Conservation (phyloP, 148 eudicot genomes). For the Drosera capensis region DNA sequence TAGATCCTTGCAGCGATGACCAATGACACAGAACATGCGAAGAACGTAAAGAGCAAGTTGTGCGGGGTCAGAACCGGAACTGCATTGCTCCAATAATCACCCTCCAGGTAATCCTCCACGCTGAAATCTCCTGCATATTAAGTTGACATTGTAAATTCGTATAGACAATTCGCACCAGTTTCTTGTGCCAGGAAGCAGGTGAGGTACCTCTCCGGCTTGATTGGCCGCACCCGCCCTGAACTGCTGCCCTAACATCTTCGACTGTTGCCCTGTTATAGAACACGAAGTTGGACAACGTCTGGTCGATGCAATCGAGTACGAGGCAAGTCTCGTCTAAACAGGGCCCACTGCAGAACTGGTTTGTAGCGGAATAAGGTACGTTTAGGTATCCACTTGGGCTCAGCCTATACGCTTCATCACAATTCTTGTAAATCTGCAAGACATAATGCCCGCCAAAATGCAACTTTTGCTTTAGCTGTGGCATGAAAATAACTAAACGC, state of each 20-base stretch:
- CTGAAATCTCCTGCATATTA: slow-evolving; percentile 29
- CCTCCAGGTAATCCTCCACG: slow-evolving; percentile 19
- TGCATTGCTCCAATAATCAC: slow-evolving; percentile 20
- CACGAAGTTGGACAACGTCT: slow-evolving; percentile 17
- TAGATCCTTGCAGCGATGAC: slow-evolving; percentile 3
- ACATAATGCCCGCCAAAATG: not conserved
- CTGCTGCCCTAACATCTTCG: slow-evolving; percentile 15
- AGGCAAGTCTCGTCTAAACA: slow-evolving; percentile 35
- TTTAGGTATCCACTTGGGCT: slow-evolving; percentile 35
- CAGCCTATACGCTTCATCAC: slow-evolving; percentile 32
- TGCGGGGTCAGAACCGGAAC: slow-evolving; percentile 11
- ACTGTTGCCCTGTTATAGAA: slow-evolving; percentile 47
- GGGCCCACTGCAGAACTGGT: slow-evolving; percentile 41
- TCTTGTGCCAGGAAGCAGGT: too few species aligned
- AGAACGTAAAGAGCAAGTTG: slow-evolving; percentile 7
- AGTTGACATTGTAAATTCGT: not conserved
- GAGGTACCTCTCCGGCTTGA: slow-evolving; percentile 21
- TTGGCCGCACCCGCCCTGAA: slow-evolving; percentile 34
- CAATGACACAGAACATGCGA: slow-evolving; percentile 7
- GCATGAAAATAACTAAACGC: not conserved
- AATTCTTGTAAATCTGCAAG: slow-evolving; percentile 33
- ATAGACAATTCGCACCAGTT: too few species aligned
- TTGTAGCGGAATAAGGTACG: slow-evolving; percentile 32
- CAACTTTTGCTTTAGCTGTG: too few species aligned
- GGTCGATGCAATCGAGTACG: slow-evolving; percentile 33